Conservation (phyloP, 78 protist genomes). For the Speleostelium caveatum region DNA sequence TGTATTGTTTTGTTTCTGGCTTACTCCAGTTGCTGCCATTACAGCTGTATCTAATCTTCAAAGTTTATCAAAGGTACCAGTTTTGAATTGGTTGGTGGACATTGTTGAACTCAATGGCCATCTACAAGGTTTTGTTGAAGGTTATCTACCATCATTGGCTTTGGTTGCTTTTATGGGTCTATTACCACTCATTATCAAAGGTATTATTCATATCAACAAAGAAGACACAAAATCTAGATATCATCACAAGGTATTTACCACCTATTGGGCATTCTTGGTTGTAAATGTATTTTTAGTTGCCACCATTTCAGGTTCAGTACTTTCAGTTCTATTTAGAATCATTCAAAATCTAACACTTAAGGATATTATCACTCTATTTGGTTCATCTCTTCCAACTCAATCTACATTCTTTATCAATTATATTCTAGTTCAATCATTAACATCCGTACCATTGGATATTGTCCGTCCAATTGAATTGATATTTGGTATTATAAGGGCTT, state of each 20-base stretch:
- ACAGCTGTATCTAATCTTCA: constrained; percentile 33
- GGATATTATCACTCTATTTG: constrained; percentile 33
- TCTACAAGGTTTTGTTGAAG: constrained; percentile 60
- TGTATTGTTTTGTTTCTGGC: constrained; percentile 55
- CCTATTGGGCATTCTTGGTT: constrained; percentile 72
- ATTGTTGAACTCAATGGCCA: constrained; percentile 33
- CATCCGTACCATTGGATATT: constrained; percentile 65
- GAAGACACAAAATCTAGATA: constrained; percentile 38
- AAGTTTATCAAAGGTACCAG: constrained; percentile 57
- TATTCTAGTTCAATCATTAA: constrained; percentile 57
- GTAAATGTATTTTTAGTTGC: constrained; percentile 58
- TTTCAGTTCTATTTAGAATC: constrained; percentile 36
- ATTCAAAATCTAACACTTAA: constrained; percentile 30
- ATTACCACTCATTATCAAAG: constrained; percentile 51
- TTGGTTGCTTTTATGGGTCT: constrained; percentile 72
- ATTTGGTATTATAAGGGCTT: constrained; percentile 32
- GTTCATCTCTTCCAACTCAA: constrained; percentile 62
- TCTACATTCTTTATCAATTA: constrained; percentile 74
- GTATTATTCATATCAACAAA: constrained; percentile 22
- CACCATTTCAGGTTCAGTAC: constrained; percentile 64
- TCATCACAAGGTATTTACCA: constrained; percentile 56
- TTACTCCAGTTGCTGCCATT: constrained; percentile 68
- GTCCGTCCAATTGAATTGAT: constrained; percentile 69
- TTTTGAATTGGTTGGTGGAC: constrained; percentile 29
- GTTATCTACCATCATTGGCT: constrained; percentile 77